phyloP scores from a whole-genome alignment of 352 stramenopile genomes.

The Pythium dissimile region DNA sequence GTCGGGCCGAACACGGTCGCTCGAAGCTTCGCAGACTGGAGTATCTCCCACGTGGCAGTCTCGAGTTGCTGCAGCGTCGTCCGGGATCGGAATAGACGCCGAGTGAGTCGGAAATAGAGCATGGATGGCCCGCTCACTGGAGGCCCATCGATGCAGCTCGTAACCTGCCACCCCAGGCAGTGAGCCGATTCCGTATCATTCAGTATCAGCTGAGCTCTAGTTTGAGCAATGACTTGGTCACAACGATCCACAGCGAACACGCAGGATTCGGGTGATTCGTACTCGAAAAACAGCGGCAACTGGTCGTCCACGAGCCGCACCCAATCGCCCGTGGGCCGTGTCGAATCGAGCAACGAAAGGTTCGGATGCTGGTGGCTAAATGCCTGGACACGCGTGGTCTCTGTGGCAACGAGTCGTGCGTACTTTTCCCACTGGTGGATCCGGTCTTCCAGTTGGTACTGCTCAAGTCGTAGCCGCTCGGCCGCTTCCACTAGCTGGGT shows the following conservation, averaged over 20 bases:
- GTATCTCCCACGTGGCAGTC: neutral
- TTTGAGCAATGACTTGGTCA: neutral
- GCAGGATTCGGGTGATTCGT: neutral
- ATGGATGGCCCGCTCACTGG: neutral
- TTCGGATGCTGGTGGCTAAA: neutral
- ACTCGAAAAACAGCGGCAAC: neutral
- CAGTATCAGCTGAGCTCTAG: neutral
- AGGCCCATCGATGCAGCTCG: neutral
- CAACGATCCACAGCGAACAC: neutral
- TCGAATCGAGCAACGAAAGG: neutral
- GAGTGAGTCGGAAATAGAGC: neutral
- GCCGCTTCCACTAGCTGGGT: neutral
- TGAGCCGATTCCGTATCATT: too few relatives aligned
- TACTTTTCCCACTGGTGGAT: neutral
- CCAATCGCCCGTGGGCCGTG: neutral
- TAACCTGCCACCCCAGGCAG: too few relatives aligned
- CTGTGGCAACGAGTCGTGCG: neutral
- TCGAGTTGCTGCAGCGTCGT: neutral
- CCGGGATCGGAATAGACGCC: neutral
- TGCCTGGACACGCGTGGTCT: neutral
- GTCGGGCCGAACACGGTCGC: neutral
- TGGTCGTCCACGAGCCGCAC: neutral
- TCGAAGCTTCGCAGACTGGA: neutral
- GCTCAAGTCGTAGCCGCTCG: neutral
- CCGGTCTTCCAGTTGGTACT: neutral